Percentiles rank a stretch among this genome's conserved stretches.
Evolutionary conservation across 2,329 filamentous ascomycete genomes (phyloP).

Genomic region (Phoma sp.): DNA sequence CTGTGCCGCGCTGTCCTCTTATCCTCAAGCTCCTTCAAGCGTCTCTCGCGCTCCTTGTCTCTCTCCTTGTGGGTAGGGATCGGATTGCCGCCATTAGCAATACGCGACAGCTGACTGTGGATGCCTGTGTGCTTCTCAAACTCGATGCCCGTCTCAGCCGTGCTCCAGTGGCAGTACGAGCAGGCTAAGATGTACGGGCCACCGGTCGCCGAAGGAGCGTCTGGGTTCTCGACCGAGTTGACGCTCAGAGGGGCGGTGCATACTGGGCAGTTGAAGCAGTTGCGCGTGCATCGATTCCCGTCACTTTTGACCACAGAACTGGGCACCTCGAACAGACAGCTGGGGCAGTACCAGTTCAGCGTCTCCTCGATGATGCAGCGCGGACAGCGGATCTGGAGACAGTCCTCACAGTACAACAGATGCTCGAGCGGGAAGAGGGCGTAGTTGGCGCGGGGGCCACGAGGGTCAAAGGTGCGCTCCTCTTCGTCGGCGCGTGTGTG

Average conservation of each 20-base stretch:
- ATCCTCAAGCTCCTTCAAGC: constrained; percentile 39
- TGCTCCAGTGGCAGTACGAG: constrained; percentile 91
- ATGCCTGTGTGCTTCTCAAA: constrained; percentile 91
- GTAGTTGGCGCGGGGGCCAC: constrained; percentile 83
- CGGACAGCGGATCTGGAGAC: constrained; percentile 92
- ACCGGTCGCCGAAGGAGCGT: constrained; percentile 33
- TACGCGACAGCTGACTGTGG: constrained; percentile 75
- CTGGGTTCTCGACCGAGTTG: constrained; percentile 67
- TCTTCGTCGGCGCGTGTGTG: constrained; percentile 66
- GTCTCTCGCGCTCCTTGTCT: constrained; percentile 46
- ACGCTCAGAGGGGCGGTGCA: constrained; percentile 83
- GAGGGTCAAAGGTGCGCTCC: constrained; percentile 83
- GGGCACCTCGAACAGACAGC: constrained; percentile 93
- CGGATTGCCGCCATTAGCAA: constrained; percentile 60
- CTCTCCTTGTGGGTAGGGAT: constrained; percentile 49
- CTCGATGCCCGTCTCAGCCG: constrained; percentile 84
- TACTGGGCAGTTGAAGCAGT: constrained; percentile 92
- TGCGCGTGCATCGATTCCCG: constrained; percentile 91
- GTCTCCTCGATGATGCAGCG: constrained; percentile 93
- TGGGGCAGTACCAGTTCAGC: constrained; percentile 93
- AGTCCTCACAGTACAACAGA: constrained; percentile 95
- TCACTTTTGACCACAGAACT: constrained; percentile 91
- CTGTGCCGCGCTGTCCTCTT: constrained; percentile 25
- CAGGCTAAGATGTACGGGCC: constrained; percentile 82
- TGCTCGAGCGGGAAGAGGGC: constrained; percentile 92